A percentile compares a stretch with the other conserved stretches of the same genome.
phyloP scores from a whole-genome alignment of 2,329 filamentous ascomycete genomes.

The Penicillium verrucosum region DNA sequence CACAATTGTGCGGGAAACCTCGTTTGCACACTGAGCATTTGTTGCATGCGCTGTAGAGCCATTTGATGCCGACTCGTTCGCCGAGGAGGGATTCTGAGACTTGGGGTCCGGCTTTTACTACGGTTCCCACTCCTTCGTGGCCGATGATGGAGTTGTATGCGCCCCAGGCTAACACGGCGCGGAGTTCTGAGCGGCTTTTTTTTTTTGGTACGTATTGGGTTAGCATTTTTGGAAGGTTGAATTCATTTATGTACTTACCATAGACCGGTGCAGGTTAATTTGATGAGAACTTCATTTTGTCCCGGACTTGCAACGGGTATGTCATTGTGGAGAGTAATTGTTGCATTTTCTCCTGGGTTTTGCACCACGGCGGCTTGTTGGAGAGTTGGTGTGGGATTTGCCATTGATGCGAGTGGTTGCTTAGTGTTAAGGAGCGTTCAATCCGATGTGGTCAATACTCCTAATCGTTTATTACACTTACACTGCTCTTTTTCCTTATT shows the following conservation, averaged over 20 bases:
- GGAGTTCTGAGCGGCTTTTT: constrained; percentile 25
- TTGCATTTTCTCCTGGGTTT: constrained; percentile 15
- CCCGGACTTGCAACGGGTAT: constrained; percentile 16
- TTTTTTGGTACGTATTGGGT: not conserved
- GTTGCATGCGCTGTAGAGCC: constrained; percentile 25
- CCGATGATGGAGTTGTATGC: constrained; percentile 27
- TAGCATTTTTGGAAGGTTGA: not conserved
- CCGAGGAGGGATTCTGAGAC: constrained; percentile 14
- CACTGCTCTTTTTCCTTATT: not conserved
- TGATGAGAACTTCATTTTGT: constrained; percentile 21
- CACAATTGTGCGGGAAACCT: constrained; percentile 19
- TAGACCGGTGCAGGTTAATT: constrained; percentile 23
- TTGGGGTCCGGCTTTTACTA: constrained; percentile 14
- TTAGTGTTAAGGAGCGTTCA: not conserved
- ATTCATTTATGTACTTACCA: constrained; percentile 12
- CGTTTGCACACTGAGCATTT: constrained; percentile 22
- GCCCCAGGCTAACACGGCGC: constrained; percentile 22
- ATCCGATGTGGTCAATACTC: not conserved
- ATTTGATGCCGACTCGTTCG: constrained; percentile 24
- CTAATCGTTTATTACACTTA: not conserved
- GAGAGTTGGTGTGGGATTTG: not conserved
- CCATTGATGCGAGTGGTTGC: not conserved
- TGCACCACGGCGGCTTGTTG: constrained; percentile 20
- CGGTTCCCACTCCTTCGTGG: constrained; percentile 25
- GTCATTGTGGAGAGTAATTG: constrained; percentile 12